These are phyloP conservation scores for Talaromyces sp. DNA, from an alignment of 2,329 filamentous ascomycete genomes.

Conservation along the genomic window DNA sequence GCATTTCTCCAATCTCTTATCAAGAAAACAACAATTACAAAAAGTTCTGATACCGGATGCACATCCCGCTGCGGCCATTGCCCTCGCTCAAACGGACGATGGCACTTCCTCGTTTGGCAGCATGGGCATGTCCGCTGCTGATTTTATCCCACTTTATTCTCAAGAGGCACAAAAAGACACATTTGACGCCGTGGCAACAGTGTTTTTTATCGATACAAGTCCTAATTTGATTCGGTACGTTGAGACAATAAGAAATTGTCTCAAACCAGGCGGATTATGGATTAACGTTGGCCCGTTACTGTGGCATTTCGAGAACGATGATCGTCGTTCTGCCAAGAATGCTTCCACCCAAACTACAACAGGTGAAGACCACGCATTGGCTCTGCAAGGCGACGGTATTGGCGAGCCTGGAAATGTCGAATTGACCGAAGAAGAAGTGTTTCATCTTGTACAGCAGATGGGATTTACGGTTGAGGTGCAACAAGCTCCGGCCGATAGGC, in stretches of 20 bases:
- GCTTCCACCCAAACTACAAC: constrained; percentile 39
- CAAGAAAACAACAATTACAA: constrained; percentile 67
- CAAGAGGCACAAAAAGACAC: constrained; percentile 52
- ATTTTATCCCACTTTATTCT: constrained; percentile 83
- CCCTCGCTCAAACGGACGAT: constrained; percentile 20
- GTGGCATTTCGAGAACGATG: constrained; percentile 82
- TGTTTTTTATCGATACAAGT: constrained; percentile 97
- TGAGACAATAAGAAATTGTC: constrained; percentile 71
- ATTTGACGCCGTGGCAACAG: constrained; percentile 79
- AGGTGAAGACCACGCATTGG: constrained; percentile 20
- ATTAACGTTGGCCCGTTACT: constrained; percentile 86
- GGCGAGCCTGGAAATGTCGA: constrained; percentile 87
- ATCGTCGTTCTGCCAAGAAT: constrained; percentile 14
- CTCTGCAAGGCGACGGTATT: constrained; percentile 53
- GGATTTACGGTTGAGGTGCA: constrained; percentile 70
- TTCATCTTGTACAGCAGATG: constrained; percentile 64
- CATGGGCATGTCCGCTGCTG: constrained; percentile 90
- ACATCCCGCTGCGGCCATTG: constrained; percentile 58
- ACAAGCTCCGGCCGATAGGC: constrained; percentile 54
- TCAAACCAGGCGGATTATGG: constrained; percentile 72
- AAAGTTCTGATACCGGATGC: constrained; percentile 74
- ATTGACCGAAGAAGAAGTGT: constrained; percentile 80
- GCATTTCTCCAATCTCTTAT: constrained; percentile 78
- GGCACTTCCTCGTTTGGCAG: constrained; percentile 46
- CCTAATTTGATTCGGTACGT: constrained; percentile 89